phyloP scores from a whole-genome alignment of 768 basidiomycete species.

The Megacollybia marginata region DNA sequence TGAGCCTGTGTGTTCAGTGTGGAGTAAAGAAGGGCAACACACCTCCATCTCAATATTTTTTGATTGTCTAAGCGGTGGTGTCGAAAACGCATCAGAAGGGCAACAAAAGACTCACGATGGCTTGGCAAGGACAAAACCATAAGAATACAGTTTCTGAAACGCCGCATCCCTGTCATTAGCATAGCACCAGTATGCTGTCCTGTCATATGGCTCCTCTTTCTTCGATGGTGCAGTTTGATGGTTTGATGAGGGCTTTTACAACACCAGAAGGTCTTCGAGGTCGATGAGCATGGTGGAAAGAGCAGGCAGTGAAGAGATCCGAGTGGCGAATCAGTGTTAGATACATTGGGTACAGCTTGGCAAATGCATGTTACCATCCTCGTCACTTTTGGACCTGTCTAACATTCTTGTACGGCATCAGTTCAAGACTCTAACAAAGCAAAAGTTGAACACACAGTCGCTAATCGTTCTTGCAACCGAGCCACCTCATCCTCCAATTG shows the following conservation, averaged over 20 bases:
- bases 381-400: too few species aligned
- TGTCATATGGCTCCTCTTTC: conserved; percentile 48
- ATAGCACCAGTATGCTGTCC: conserved; percentile 41
- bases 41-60: conserved; percentile 83
- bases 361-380: too few species aligned
- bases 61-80: conserved; percentile 39
- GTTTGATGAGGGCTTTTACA: conserved; percentile 34
- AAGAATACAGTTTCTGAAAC: conserved; percentile 62
- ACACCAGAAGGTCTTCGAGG: conserved; percentile 56
- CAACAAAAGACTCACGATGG: conserved; percentile 44
- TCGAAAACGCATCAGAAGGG: background rate
- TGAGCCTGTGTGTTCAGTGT: conserved; percentile 16
- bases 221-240: conserved; percentile 20
- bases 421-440: background rate
- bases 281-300: conserved; percentile 50
- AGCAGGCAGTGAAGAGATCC: conserved; percentile 41
- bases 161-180: conserved; percentile 39
- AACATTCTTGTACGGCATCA: conserved; percentile 18
- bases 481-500: conserved; percentile 38
- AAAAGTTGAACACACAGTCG: conserved; percentile 22
- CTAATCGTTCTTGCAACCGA: conserved; percentile 29
- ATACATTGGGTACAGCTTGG: too few species aligned
- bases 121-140: conserved; percentile 66
- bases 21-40: conserved; percentile 8
- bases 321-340: conserved; percentile 10